phyloP scores from a whole-genome alignment of 305 asterid genomes.

The Solanum aculeatissimum region DNA sequence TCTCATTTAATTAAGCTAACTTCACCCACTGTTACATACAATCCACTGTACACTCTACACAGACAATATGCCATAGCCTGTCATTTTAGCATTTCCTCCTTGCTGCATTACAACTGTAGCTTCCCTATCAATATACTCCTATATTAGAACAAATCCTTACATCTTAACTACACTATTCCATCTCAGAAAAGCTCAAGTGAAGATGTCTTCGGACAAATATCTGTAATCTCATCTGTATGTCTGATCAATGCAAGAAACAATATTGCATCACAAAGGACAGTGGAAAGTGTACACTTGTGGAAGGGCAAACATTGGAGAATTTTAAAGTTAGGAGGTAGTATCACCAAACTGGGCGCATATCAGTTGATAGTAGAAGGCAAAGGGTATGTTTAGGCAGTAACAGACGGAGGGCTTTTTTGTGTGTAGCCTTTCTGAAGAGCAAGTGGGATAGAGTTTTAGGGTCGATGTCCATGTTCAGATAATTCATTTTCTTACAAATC shows the following conservation, averaged over 20 bases:
- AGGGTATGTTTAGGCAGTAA: neutral
- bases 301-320: neutral
- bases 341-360: neutral
- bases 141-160: neutral
- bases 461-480: neutral
- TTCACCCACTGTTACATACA: no score
- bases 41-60: no score
- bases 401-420: neutral
- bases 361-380: neutral
- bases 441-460: neutral
- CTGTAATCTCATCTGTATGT: neutral
- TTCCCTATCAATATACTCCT: no score
- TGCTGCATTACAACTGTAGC: no score
- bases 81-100: no score
- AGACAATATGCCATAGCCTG: no score
- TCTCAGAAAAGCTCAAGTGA: neutral
- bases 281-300: neutral
- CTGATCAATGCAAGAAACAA: neutral
- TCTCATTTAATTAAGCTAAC: no score
- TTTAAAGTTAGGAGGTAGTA: neutral
- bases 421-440: neutral
- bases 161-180: neutral
- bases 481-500: neutral
- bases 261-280: neutral
- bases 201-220: neutral